Base-by-base conservation (phyloP, 2,329 filamentous ascomycete species). In the Beauveria australis region DNA sequence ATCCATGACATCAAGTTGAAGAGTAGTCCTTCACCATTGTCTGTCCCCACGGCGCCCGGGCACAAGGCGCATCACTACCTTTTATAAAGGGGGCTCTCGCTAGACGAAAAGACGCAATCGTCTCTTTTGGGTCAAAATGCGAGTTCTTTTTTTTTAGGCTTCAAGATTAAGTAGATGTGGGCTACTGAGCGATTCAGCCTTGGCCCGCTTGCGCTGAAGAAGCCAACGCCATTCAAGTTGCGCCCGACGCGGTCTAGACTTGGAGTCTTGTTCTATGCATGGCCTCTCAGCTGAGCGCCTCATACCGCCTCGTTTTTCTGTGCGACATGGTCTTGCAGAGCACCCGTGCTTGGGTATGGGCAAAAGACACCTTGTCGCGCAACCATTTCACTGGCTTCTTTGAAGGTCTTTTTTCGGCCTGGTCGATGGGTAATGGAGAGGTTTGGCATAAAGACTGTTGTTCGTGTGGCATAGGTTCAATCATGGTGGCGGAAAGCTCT, bases 1-100 rank as follows among this genome's bases (percentile, higher is more conserved):
- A 40, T 64, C 64, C 64, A 65, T 65, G 46, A 10, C 26, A n/a
- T 24, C 3, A n/a, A 8, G 3, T 10, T 12, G 47, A 51, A 22
- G n/a, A 18, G 9, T 16, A 5, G 22, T 2, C 10, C 7, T n/a
- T 30, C 8, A 3, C 16, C 18, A 30, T 5, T 6, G 19, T 26
- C 14, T 7, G 10, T n/a, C 49, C 26, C 16, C 24, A 3, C 16
- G 7, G 7, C 24, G 26, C 26, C 41, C 6, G 12, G 26, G 26
- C 43, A 44, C 33, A 5, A 30, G 44, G 33, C 37, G 46, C 18
- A 44, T 33, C 24, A 24, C n/a, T 37, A 59, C 46, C n/a, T 51
- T 59, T 52, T 59, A 52, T 59, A 30, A 6, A 46, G 16, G 22
- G 10, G 3, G 4, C 22, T 41, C 10, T 41, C 10, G 2, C 19